Evolutionary conservation across 257 asterid genomes (phyloP).

Genomic region (Gynochthodes officinalis): DNA sequence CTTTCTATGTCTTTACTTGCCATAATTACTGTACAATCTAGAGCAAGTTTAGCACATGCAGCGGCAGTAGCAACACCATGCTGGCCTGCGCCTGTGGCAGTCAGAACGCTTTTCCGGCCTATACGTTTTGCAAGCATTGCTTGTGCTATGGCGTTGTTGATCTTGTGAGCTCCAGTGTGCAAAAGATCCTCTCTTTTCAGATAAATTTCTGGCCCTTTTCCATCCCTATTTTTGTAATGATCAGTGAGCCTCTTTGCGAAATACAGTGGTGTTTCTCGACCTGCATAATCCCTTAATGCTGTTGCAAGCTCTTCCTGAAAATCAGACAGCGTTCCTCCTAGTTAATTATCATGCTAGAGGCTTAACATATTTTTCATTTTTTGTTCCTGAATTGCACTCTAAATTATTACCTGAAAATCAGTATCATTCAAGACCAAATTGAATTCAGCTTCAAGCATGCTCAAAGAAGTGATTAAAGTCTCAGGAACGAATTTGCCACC

Average conservation of each 20-base stretch:
- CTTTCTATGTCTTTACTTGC: constrained; percentile 53
- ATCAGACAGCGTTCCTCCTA: background rate
- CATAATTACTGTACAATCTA: constrained; percentile 60
- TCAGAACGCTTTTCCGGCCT: constrained; percentile 39
- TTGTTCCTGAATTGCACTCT: too few species aligned
- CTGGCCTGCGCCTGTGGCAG: constrained; percentile 84
- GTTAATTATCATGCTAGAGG: too few species aligned
- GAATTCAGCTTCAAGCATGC: constrained; percentile 52
- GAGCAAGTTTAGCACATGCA: constrained; percentile 60
- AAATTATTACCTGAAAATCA: constrained; percentile 68
- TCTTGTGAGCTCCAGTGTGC: constrained; percentile 78
- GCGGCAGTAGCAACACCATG: constrained; percentile 86
- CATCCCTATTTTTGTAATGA: constrained; percentile 43
- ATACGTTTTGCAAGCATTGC: constrained; percentile 81
- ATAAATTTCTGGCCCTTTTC: constrained; percentile 66
- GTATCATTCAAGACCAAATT: constrained; percentile 34
- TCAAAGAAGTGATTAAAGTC: constrained; percentile 48
- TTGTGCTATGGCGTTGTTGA: constrained; percentile 86
- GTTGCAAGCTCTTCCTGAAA: constrained; percentile 48
- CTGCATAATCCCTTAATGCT: constrained; percentile 60
- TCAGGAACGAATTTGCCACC: constrained; percentile 81
- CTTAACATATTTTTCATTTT: too few species aligned
- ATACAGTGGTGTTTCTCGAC: constrained; percentile 79
- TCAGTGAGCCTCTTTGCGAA: constrained; percentile 63
- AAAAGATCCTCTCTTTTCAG: constrained; percentile 76